Evolutionary conservation across 169 alveolate genomes (phyloP).

Genomic region (Plasmodium vinckei): DNA sequence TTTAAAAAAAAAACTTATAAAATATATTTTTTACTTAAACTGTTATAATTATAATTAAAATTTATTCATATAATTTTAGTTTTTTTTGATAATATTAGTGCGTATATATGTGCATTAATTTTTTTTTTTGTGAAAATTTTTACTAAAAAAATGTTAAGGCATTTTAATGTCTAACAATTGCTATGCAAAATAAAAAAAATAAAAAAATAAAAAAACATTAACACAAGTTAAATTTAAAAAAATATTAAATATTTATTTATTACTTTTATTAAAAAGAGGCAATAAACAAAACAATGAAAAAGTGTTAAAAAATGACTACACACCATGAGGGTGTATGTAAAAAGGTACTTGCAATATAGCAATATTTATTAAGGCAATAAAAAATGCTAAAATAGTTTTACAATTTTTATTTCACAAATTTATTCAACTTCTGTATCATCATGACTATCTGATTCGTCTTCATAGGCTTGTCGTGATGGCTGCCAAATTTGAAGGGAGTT

Average conservation of each 20-base stretch:
- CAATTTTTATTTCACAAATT: not conserved
- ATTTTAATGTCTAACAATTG: too few relatives aligned
- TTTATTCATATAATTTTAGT: too few relatives aligned
- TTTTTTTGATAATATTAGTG: too few relatives aligned
- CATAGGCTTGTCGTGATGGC: conserved; percentile 81
- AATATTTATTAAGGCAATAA: not conserved
- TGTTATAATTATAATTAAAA: too few relatives aligned
- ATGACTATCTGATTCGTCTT: conserved; percentile 65
- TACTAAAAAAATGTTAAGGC: too few relatives aligned
- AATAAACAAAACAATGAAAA: not conserved
- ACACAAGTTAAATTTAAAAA: not conserved
- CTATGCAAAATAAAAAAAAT: not conserved
- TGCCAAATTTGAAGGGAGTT: conserved; percentile 88
- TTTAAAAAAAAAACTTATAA: too few relatives aligned
- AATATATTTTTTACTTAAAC: too few relatives aligned
- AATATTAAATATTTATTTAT: not conserved
- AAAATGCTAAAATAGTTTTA: not conserved
- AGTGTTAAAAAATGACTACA: not conserved
- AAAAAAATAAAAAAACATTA: conserved; percentile 1
- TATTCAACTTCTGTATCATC: conserved; percentile 70
- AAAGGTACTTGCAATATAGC: not conserved
- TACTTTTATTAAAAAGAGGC: not conserved
- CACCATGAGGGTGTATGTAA: not conserved
- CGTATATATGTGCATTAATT: too few relatives aligned
- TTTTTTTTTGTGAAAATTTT: too few relatives aligned